Percentiles rank a stretch among this genome's conserved stretches.
Evolutionary conservation across 2,329 filamentous ascomycete genomes (phyloP).

Genomic region (Cladophialophora bantiana): DNA sequence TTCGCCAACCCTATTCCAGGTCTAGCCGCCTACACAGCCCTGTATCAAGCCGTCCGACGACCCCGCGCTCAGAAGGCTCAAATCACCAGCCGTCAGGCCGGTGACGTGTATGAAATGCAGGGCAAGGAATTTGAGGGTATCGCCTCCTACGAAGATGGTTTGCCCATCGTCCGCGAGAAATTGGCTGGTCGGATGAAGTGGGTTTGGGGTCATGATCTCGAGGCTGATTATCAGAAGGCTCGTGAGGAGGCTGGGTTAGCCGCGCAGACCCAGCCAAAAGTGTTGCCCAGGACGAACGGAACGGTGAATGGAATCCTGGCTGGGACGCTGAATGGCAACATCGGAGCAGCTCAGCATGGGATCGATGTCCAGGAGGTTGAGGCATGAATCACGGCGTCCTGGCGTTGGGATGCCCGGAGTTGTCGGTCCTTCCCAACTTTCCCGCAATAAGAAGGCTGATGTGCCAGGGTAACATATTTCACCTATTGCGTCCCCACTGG

Average conservation of each 20-base stretch:
- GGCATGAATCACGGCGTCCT: background rate
- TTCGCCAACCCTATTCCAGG: conserved; percentile 41
- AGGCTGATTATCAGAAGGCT: conserved; percentile 36
- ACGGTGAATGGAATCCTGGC: background rate
- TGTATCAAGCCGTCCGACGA: conserved; percentile 27
- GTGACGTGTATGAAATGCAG: conserved; percentile 48
- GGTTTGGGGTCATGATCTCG: conserved; percentile 47
- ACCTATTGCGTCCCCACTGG: no score
- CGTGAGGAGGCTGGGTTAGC: conserved; percentile 3
- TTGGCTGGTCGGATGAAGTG: conserved; percentile 44
- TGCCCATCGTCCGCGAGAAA: conserved; percentile 44
- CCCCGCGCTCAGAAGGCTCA: conserved; percentile 30
- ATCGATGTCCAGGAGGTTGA: conserved; percentile 14
- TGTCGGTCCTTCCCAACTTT: background rate
- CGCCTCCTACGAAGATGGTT: conserved; percentile 46
- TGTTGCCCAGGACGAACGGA: background rate
- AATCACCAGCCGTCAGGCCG: conserved; percentile 24
- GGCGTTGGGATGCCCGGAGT: background rate
- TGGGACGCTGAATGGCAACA: background rate
- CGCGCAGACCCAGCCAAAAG: background rate
- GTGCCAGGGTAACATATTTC: no score
- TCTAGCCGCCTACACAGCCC: conserved; percentile 29
- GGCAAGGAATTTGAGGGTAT: conserved; percentile 45
- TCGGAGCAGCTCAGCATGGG: background rate
- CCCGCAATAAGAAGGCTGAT: no score